These are phyloP conservation scores for Jackrogersella multiformis DNA, from an alignment of 495 filamentous ascomycete genomes.

Conservation along the genomic window DNA sequence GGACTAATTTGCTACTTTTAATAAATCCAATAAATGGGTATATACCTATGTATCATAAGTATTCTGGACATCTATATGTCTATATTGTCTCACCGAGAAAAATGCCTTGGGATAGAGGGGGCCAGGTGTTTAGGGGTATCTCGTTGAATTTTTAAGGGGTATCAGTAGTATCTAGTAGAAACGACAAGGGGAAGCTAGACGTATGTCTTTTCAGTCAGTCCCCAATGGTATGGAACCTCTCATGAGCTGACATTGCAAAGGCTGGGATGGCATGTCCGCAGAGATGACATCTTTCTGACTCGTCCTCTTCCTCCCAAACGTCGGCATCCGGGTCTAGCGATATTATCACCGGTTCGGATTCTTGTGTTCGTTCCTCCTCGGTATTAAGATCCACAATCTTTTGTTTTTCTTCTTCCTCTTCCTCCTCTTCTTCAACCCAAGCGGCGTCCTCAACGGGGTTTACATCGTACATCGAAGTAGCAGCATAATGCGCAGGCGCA, in stretches of 20 bases:
- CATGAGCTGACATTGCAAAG: conserved; percentile 79
- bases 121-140: conserved; percentile 21
- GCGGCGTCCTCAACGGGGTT: background rate
- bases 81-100: background rate
- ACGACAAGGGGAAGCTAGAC: no score
- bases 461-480: background rate
- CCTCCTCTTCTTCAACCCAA: conserved; percentile 7
- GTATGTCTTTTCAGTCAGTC: conserved; percentile 44
- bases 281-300: conserved; percentile 63
- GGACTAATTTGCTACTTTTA: conserved; percentile 27
- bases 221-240: conserved; percentile 69
- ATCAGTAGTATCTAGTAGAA: background rate
- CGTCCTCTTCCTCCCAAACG: conserved; percentile 57
- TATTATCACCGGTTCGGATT: background rate
- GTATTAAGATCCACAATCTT: background rate
- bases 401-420: conserved; percentile 20
- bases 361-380: background rate
- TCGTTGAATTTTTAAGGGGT: conserved; percentile 16
- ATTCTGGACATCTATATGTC: conserved; percentile 15
- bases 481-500: conserved; percentile 7
- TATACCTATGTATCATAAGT: conserved; percentile 13
- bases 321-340: conserved; percentile 44
- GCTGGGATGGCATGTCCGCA: conserved; percentile 68
- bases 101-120: no score
- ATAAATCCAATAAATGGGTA: conserved; percentile 31